Conservation (phyloP, 345 rosid genomes). For the Cardamine chenopodiifolia region DNA sequence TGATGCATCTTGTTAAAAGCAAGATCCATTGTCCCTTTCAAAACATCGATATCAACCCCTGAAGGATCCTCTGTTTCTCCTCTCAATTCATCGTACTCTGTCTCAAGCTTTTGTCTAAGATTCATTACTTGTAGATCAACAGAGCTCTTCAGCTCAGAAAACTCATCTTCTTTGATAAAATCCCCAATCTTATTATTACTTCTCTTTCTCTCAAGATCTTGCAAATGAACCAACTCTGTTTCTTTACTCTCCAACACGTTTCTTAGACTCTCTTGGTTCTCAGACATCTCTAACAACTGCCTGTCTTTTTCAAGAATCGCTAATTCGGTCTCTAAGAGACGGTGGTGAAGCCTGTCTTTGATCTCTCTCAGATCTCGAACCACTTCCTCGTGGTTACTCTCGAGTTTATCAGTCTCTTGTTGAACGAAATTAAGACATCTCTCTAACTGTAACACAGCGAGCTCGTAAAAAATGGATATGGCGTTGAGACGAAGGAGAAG, state of each 20-base stretch:
- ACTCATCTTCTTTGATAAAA: conserved; percentile 52
- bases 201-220: conserved; percentile 49
- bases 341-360: conserved; percentile 70
- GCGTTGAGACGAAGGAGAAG: conserved; percentile 66
- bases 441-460: conserved; percentile 77
- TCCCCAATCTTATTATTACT: conserved; percentile 33
- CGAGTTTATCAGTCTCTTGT: conserved; percentile 66
- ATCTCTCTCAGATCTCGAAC: conserved; percentile 64
- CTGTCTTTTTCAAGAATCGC: conserved; percentile 73
- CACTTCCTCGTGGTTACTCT: conserved; percentile 60
- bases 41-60: conserved; percentile 59
- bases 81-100: conserved; percentile 39
- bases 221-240: conserved; percentile 58
- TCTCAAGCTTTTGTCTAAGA: conserved; percentile 67
- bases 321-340: conserved; percentile 61
- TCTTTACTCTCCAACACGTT: conserved; percentile 61
- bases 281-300: conserved; percentile 55
- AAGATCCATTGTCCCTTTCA: conserved; percentile 75
- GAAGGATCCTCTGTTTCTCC: conserved; percentile 42
- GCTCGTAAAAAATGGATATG: conserved; percentile 76
- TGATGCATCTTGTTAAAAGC: conserved; percentile 82
- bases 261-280: conserved; percentile 58
- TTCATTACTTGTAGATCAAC: conserved; percentile 74
- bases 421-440: conserved; percentile 73
- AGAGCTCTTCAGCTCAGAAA: conserved; percentile 63